These are phyloP conservation scores for Plasmodium coatneyi DNA, from an alignment of 169 alveolate genomes.

Conservation along the genomic window DNA sequence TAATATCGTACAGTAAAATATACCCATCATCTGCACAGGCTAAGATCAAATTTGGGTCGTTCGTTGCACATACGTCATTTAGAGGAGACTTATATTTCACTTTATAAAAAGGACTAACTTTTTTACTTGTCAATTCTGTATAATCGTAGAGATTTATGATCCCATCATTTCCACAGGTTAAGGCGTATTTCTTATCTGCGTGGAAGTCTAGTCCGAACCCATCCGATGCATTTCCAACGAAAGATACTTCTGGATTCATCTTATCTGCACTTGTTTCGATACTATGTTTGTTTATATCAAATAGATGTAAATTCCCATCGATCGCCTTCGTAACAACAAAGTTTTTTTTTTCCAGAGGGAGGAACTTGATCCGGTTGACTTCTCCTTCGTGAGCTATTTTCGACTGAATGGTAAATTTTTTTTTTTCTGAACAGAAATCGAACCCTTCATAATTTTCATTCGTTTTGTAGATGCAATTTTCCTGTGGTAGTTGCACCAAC, in stretches of 20 bases:
- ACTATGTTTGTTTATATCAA: conserved; percentile 54
- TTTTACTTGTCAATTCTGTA: not conserved
- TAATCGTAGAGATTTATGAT: conserved; percentile 9
- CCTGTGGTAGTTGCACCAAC: conserved; percentile 41
- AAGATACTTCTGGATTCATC: conserved; percentile 58
- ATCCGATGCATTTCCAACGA: conserved; percentile 38
- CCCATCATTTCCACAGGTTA: conserved; percentile 71
- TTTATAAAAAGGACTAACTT: conserved; percentile 10
- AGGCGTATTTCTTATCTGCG: not conserved
- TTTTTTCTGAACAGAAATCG: conserved; percentile 42
- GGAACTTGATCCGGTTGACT: conserved; percentile 48
- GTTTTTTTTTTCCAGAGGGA: conserved; percentile 42
- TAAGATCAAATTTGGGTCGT: conserved; percentile 45
- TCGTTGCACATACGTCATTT: conserved; percentile 44
- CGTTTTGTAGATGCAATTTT: conserved; percentile 32
- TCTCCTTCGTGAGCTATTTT: conserved; percentile 59
- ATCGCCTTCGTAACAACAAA: conserved; percentile 46
- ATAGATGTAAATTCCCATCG: conserved; percentile 47
- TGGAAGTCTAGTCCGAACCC: conserved; percentile 55
- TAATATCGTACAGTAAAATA: conserved; percentile 30
- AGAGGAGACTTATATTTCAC: conserved; percentile 45
- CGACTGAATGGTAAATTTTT: conserved; percentile 48
- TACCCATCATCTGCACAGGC: conserved; percentile 71
- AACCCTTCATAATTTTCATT: conserved; percentile 62
- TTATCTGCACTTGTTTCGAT: conserved; percentile 53